Base-by-base conservation (phyloP, 192 early-diverging fungal species). In the Podila verticillata region DNA sequence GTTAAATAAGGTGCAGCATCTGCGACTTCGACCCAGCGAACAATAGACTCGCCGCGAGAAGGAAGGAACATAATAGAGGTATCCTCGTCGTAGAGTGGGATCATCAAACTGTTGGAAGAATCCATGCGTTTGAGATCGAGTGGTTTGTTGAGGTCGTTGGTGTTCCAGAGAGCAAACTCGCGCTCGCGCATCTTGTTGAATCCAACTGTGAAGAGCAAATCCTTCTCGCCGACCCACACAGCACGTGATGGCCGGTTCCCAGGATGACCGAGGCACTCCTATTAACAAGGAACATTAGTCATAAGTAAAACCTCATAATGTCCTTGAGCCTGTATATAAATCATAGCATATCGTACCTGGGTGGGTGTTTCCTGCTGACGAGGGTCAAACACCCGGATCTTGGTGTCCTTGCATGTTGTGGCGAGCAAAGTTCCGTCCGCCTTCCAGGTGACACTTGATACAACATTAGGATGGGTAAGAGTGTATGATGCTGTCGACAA, bases 61-160 rank as follows among this genome's bases (percentile, higher is more conserved):
- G 70, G 82, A 19, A 96, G 66, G 66, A 92, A 97, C 17, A 95
- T 75, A 22, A 93, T 88, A 8, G 87, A 87, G 0, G 95, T 95
- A 71, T 97, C 96, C 47, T 88, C 84, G 70, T 97, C 96, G 61
- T 89, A 95, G 20, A 95, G 74, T 5, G 95, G 93, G 13, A 91
- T 74, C 20, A 93, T 71, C 7, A 91, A 66, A n/a, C 93, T 92
- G 10, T 90, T 89, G 4, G 91, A 91, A 2, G 89, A 87, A 61
- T 95, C 94, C 30, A 96, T 65, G 22, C 79, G 83, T 15, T 83
- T 81, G 13, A 89, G 75, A 15, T 84, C 84, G 28, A 96, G 54
- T 2, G 95, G 91, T 13, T 73, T 85, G 13, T 70, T 62, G 29
- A 93, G 73, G 26, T 90, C 86, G 32, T 92, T 85, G 4, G 86